Conservation (phyloP, 176 grass and related monocot species). For the Zizania latifolia region DNA sequence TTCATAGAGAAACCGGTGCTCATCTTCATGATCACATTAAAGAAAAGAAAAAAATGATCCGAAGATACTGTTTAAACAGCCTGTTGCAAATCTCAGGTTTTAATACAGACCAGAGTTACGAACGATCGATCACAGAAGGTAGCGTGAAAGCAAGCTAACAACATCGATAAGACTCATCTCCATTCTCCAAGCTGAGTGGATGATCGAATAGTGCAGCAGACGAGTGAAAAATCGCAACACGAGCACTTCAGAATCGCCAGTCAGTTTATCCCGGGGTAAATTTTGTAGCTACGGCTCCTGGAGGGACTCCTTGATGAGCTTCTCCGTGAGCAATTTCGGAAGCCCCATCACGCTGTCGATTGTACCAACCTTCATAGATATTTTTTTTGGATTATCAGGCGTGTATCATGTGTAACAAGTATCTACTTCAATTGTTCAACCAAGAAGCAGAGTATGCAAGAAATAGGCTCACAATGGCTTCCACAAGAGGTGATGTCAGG, state of each 20-base stretch:
- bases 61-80: background rate
- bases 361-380: constrained; percentile 59
- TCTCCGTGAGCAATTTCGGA: constrained; percentile 78
- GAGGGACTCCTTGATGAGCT: constrained; percentile 71
- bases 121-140: background rate
- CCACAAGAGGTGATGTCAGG: constrained; percentile 81
- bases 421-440: background rate
- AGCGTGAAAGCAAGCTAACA: background rate
- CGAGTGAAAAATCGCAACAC: background rate
- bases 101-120: too few relatives aligned
- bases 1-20: background rate
- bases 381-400: background rate
- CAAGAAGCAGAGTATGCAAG: constrained; percentile 22
- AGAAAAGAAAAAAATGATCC: background rate
- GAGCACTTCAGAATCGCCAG: background rate
- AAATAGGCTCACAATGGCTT: constrained; percentile 70
- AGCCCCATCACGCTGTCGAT: constrained; percentile 94
- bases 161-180: background rate
- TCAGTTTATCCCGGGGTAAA: constrained; percentile 1
- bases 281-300: constrained; percentile 26
- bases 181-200: background rate
- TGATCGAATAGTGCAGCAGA: background rate
- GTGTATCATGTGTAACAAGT: background rate
- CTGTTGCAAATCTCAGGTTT: background rate
- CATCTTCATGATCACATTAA: background rate